These are phyloP conservation scores for Boletus sensibilis DNA, from an alignment of 768 basidiomycete species.

Conservation along the genomic window DNA sequence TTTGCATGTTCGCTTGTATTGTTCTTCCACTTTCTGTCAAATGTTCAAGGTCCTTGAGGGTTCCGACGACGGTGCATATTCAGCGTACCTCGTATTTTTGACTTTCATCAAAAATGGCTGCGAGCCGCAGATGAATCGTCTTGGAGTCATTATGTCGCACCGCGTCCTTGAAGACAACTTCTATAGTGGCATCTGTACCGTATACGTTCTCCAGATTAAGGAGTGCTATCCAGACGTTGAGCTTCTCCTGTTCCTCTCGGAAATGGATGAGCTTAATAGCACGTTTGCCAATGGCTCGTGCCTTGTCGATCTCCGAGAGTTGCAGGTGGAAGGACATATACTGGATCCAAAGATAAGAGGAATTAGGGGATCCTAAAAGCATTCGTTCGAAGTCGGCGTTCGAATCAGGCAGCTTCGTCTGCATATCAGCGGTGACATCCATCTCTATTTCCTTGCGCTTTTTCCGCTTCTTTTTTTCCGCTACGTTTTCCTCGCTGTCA, in stretches of 20 bases:
- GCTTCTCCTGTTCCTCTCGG: constrained; percentile 92
- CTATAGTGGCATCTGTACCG: constrained; percentile 79
- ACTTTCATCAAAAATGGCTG: constrained; percentile 80
- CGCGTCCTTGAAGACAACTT: constrained; percentile 87
- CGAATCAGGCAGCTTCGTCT: constrained; percentile 82
- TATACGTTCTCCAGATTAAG: constrained; percentile 94
- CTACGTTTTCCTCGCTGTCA: constrained; percentile 14
- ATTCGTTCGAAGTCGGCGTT: constrained; percentile 93
- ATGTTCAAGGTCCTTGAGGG: background rate
- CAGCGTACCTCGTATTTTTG: constrained; percentile 70
- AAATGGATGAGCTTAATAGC: constrained; percentile 89
- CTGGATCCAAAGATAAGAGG: constrained; percentile 97
- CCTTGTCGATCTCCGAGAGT: constrained; percentile 95
- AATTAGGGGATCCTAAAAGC: constrained; percentile 91
- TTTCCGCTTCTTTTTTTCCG: constrained; percentile 61
- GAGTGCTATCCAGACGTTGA: constrained; percentile 97
- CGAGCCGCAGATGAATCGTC: constrained; percentile 81
- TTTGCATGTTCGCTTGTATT: constrained; percentile 83
- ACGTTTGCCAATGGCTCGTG: constrained; percentile 79
- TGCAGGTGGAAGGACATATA: constrained; percentile 99
- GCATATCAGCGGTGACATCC: constrained; percentile 86
- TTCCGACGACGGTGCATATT: constrained; percentile 2
- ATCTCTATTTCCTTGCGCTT: constrained; percentile 71
- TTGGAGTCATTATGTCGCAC: constrained; percentile 89
- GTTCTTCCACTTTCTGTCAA: constrained; percentile 85